Evolutionary conservation across 176 grass and related monocot genomes (phyloP).

Genomic region (Ampelocalamus luodianensis): DNA sequence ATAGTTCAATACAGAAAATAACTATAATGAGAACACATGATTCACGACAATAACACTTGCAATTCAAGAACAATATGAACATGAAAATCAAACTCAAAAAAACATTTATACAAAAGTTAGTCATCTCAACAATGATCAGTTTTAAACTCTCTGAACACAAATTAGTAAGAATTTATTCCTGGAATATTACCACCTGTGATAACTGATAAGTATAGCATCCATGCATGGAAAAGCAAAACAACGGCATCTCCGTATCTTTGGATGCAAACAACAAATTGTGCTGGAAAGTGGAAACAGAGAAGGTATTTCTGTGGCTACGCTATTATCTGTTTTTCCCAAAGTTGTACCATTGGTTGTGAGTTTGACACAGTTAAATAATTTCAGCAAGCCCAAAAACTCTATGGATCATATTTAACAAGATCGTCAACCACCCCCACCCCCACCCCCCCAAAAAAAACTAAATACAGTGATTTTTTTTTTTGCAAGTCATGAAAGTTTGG

Average conservation of each 20-base stretch:
- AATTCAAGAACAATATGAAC: slow-evolving; percentile 10
- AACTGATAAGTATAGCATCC: not conserved
- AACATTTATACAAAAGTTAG: not conserved
- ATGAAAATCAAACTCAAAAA: not conserved
- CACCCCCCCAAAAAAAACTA: not conserved
- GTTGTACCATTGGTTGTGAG: not conserved
- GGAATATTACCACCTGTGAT: not conserved
- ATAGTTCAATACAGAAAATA: not conserved
- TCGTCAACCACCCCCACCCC: no score
- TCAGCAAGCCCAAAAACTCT: not conserved
- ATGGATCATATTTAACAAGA: not conserved
- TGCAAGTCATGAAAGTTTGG: no score
- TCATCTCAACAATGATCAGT: not conserved
- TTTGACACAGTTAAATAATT: not conserved
- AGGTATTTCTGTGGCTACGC: not conserved
- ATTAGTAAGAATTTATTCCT: not conserved
- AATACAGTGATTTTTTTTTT: not conserved
- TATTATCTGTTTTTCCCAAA: not conserved
- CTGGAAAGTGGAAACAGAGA: not conserved
- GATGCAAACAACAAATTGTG: not conserved
- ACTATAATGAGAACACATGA: not conserved
- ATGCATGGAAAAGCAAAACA: not conserved
- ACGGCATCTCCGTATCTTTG: not conserved
- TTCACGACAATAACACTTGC: not conserved
- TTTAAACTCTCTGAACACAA: slow-evolving; percentile 10